Base-by-base conservation (phyloP, 148 eudicot genomes). In the Chenopodium album region DNA sequence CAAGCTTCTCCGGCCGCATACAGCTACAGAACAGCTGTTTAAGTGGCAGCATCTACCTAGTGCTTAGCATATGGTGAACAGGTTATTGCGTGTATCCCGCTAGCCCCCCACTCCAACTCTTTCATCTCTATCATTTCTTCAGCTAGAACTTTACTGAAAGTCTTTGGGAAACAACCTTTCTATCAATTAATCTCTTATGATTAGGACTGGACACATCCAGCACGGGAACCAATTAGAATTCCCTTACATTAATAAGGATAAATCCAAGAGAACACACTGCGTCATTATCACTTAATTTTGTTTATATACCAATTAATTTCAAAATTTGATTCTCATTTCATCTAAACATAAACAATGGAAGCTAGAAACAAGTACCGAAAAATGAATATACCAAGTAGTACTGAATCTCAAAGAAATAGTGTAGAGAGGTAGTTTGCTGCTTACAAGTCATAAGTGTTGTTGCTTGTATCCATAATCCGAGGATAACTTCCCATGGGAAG, bases 401-500 rank as follows among this genome's bases (percentile, higher is more conserved):
- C 13, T 41, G 16, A 65, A 68, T 22, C 26, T 47, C 31, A 32
- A 54, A 76, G 46, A 70, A 80, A 59, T 48, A 54, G 31, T 67
- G 56, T 66, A 67, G 65, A 66, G 62, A 22, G 69, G 73, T 37
- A 47, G 29, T 46, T 75, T 28, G 81, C 46, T 78, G 86, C 99
- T 90, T 92, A 96, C 99, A 96, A 88, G 69, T 96, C 99, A 79
- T 92, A 96, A 68, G 92, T 89, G 88, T 86, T 96, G 91, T 90
- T 92, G 91, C 89, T 88, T 82, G 86, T 90, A 86, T 96, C 99
- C 95, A 91, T 91, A 41, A 96, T 90, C 79, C 95, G 92, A 81
- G 99, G 98, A 86, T 96, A 96, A 82, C 99, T 94, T 59, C 99
- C 99, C 97, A 96, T 94, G 7, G 97, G 98, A 78, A 89, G 88